A percentile compares a stretch with the other conserved stretches of the same genome.
These are phyloP conservation scores for Mesostigma viride DNA, from an alignment of 139 green algal genomes.

Conservation along the genomic window DNA sequence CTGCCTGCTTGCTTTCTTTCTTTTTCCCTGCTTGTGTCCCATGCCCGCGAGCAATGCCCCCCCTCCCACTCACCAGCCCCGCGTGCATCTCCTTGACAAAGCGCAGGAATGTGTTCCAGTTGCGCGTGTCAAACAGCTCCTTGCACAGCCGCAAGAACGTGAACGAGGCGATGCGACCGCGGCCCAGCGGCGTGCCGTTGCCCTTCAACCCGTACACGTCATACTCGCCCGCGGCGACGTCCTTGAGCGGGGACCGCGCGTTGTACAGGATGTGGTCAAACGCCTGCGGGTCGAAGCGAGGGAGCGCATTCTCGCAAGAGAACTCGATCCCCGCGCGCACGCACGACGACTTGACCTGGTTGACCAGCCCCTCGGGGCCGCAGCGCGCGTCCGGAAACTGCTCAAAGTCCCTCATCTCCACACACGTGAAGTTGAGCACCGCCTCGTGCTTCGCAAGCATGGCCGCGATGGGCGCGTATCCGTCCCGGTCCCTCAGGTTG, in stretches of 20 bases:
- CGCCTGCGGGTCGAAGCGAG: constrained; percentile 65
- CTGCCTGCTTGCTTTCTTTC: no score
- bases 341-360: constrained; percentile 12
- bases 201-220: background rate
- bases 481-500: constrained; percentile 78
- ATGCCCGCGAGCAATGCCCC: no score
- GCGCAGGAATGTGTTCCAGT: constrained; percentile 32
- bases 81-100: constrained; percentile 32
- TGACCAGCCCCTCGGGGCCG: constrained; percentile 67
- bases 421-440: constrained; percentile 87
- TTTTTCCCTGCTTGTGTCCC: no score
- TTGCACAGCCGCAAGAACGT: constrained; percentile 36
- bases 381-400: constrained; percentile 79
- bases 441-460: constrained; percentile 48
- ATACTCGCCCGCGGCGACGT: background rate
- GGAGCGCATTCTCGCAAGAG: constrained; percentile 89
- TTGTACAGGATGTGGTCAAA: background rate
- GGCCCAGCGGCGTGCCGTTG: no score
- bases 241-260: background rate
- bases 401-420: constrained; percentile 98
- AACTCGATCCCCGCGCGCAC: constrained; percentile 52
- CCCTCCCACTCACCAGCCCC: constrained; percentile 2
- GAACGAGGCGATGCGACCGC: constrained; percentile 29
- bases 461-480: constrained; percentile 57
- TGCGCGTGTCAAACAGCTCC: constrained; percentile 27